Conservation (phyloP, 352 stramenopile species). For the Phytophthora hibernalis region DNA sequence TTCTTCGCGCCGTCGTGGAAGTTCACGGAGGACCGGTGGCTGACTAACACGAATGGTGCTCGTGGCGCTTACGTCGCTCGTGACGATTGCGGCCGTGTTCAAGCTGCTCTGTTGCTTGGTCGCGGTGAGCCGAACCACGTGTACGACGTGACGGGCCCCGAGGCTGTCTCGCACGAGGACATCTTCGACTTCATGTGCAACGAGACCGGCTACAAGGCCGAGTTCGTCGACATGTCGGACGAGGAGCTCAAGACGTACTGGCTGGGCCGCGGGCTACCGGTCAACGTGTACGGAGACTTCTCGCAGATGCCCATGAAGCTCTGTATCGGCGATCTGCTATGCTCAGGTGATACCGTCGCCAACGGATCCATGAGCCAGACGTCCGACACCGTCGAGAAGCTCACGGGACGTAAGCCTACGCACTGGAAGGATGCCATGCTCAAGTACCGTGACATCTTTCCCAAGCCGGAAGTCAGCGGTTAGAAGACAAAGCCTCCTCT, state of each 20-base stretch:
- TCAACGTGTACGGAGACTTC: conserved; percentile 15
- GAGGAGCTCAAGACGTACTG: conserved; percentile 35
- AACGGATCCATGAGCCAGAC: conserved; percentile 21
- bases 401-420: conserved; percentile 27
- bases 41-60: conserved; percentile 6
- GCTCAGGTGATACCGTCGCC: conserved; percentile 18
- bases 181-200: conserved; percentile 40
- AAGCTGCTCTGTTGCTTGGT: conserved; percentile 30
- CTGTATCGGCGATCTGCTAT: conserved; percentile 26
- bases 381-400: conserved; percentile 32
- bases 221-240: conserved; percentile 41
- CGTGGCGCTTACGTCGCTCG: conserved; percentile 16
- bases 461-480: conserved; percentile 13
- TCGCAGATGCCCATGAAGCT: conserved; percentile 16
- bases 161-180: conserved; percentile 30
- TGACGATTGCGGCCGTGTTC: conserved; percentile 27
- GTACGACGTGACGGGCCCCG: conserved; percentile 30
- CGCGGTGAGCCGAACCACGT: conserved; percentile 34
- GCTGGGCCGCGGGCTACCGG: conserved; percentile 26
- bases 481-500: too few relatives aligned
- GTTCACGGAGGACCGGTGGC: conserved; percentile 10
- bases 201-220: conserved; percentile 30
- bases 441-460: conserved; percentile 35
- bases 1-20: conserved; percentile 19
- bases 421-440: conserved; percentile 16